These are phyloP conservation scores for Globisporangium takayamanum DNA, from an alignment of 352 stramenopile genomes.

Conservation along the genomic window DNA sequence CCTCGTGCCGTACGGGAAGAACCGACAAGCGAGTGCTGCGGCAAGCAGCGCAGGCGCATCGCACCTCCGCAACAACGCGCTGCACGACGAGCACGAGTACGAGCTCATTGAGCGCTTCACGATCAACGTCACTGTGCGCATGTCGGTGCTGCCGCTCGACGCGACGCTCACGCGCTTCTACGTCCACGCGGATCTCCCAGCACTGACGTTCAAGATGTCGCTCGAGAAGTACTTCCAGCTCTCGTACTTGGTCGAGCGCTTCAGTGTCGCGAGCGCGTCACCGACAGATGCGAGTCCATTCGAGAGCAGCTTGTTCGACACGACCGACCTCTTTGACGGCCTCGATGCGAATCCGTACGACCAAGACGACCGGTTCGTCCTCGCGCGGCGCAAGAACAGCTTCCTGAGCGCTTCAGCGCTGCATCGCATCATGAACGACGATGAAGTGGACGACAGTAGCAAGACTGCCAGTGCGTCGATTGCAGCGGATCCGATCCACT, in stretches of 20 bases:
- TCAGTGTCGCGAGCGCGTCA: slow-evolving; percentile 26
- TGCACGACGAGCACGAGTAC: slow-evolving; percentile 51
- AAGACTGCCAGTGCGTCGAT: slow-evolving; percentile 8
- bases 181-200: slow-evolving; percentile 75
- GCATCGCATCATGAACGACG: slow-evolving; percentile 41
- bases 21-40: slow-evolving; percentile 5
- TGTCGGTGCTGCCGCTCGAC: slow-evolving; percentile 79
- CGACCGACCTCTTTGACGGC: slow-evolving; percentile 15
- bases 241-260: slow-evolving; percentile 46
- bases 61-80: slow-evolving; percentile 28
- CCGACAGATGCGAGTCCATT: slow-evolving; percentile 7
- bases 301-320: slow-evolving; percentile 14
- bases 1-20: slow-evolving; percentile 66
- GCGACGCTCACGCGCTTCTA: slow-evolving; percentile 80
- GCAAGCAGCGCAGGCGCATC: slow-evolving; percentile 18
- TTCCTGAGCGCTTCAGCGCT: slow-evolving; percentile 48
- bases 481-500: slow-evolving; percentile 12
- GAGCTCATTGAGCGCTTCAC: slow-evolving; percentile 82
- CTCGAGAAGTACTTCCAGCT: slow-evolving; percentile 82
- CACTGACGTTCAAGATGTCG: slow-evolving; percentile 80
- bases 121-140: slow-evolving; percentile 82
- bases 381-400: slow-evolving; percentile 18
- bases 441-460: slow-evolving; percentile 30
- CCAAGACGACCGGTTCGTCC: slow-evolving; percentile 19
- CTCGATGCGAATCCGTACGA: slow-evolving; percentile 18